Base-by-base conservation (phyloP, 805 yeast species). In the Lachancea dasiensis region DNA sequence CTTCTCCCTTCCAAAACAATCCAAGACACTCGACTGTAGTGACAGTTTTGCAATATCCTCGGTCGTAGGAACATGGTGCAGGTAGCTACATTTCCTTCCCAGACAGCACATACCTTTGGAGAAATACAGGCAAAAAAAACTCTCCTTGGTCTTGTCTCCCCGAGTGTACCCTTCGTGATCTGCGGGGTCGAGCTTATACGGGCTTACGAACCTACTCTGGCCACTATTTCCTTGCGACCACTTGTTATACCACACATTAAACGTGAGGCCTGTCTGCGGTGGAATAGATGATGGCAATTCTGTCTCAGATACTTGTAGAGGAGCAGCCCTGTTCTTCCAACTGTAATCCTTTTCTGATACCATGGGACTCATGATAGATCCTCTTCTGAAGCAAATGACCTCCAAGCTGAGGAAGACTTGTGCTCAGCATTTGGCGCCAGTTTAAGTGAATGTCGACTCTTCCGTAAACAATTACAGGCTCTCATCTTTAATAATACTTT, bases 1-100 rank as follows among this genome's bases (percentile, higher is more conserved):
- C 58, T 83, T 86, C 52, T 85, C 95, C 42, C 98, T 66, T 1
- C 97, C 97, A 67, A 90, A 90, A 52, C 97, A 89, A 61, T 90
- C 98, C 18, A 76, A 69, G 0, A 49, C 50, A 33, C 45, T 52
- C n/a, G 51, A 53, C 21, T 45, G 43, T 40, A 50, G 22, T 0
- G 86, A 76, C 2, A 80, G 70, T 2, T 78, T 70, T 31, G 68
- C 68, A 26, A 67, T 59, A 51, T 89, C 96, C 5, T 58, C 52
- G 0, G 68, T 72, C 3, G 50, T 59, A 0, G 98, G 97, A 5
- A 84, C 54, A 36, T 95, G 65, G 58, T 90, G 98, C 22, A 81
- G 61, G 56, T 76, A 89, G 13, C 72, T 73, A 57, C 98, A 90
- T 29, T 75, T 70, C 36, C 68, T 70, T 2, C 97, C 97, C 42